phyloP scores from a whole-genome alignment of 768 basidiomycete genomes.

The Leccinum variicolor region DNA sequence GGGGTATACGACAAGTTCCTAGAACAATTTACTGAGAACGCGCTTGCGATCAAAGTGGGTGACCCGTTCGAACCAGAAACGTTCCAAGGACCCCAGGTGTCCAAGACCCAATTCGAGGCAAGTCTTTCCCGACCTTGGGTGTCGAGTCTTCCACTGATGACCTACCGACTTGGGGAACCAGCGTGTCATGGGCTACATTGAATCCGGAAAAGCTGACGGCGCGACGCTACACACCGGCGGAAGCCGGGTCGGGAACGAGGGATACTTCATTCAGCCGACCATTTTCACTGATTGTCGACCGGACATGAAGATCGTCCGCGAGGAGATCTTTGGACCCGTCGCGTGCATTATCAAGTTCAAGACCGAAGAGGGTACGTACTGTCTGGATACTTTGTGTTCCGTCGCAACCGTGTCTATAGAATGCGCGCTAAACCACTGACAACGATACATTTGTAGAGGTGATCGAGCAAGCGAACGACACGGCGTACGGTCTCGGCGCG shows the following conservation, averaged over 20 bases:
- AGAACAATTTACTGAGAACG: background rate
- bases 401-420: no score
- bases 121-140: background rate
- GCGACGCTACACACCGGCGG: slow-evolving; percentile 5
- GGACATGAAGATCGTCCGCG: slow-evolving; percentile 11
- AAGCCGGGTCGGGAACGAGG: slow-evolving; percentile 1
- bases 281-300: slow-evolving; percentile 8
- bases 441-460: background rate
- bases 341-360: slow-evolving; percentile 8
- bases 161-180: background rate
- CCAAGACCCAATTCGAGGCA: slow-evolving; percentile 9
- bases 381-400: background rate
- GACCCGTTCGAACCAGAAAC: slow-evolving; percentile 4
- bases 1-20: slow-evolving; percentile 5
- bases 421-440: background rate
- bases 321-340: slow-evolving; percentile 12
- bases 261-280: slow-evolving; percentile 11
- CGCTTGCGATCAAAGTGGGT: slow-evolving; percentile 10
- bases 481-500: slow-evolving; percentile 8
- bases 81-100: slow-evolving; percentile 11
- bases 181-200: slow-evolving; percentile 13
- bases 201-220: slow-evolving; percentile 4
- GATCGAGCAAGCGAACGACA: slow-evolving; percentile 9
- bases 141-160: background rate
- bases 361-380: slow-evolving; percentile 2